Conservation (phyloP, 2,329 filamentous ascomycete genomes). For the Stagonosporopsis rhizophila region DNA sequence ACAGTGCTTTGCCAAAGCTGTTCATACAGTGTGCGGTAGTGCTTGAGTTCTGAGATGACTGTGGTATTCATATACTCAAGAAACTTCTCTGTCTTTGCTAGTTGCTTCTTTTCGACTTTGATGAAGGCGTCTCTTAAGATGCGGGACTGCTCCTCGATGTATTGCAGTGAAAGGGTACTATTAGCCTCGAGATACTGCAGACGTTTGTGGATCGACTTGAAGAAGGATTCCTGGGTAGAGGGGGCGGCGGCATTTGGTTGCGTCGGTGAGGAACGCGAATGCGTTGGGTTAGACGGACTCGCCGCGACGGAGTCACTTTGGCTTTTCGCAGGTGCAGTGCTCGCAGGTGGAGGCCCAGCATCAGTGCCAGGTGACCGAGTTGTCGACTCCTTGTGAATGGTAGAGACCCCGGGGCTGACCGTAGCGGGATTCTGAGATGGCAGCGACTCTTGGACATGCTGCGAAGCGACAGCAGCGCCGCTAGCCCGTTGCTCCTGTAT, state of each 20-base stretch:
- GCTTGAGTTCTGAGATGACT: conserved; percentile 73
- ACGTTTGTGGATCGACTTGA: conserved; percentile 94
- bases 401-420: conserved; percentile 6
- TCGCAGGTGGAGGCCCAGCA: conserved; percentile 17
- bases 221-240: conserved; percentile 95
- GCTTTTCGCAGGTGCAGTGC: conserved; percentile 19
- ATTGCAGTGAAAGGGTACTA: conserved; percentile 88
- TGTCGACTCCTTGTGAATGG: conserved; percentile 16
- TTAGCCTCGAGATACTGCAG: conserved; percentile 91
- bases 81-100: conserved; percentile 82
- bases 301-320: conserved; percentile 28
- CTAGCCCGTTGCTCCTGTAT: neutral
- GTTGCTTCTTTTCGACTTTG: conserved; percentile 85
- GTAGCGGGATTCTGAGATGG: neutral
- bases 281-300: conserved; percentile 25
- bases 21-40: conserved; percentile 79
- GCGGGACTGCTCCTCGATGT: conserved; percentile 94
- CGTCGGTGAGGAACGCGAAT: conserved; percentile 47
- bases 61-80: conserved; percentile 86
- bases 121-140: conserved; percentile 87
- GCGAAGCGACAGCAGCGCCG: neutral
- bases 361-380: conserved; percentile 22
- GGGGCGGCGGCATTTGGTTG: conserved; percentile 67
- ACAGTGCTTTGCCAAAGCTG: conserved; percentile 97
- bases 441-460: neutral